Evolutionary conservation across 345 rosid species (phyloP).

Genomic region (Trapa bicornis): DNA sequence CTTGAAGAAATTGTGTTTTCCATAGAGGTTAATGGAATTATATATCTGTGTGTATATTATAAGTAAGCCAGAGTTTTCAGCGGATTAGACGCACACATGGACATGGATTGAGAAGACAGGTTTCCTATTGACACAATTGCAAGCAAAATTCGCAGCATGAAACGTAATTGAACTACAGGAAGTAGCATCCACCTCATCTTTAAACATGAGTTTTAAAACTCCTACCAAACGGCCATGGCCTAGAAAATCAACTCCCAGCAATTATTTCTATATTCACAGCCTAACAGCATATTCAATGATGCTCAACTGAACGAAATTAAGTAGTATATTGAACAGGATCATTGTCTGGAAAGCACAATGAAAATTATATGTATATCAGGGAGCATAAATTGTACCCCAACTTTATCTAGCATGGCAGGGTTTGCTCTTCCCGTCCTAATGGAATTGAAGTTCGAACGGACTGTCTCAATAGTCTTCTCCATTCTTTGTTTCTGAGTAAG

Average conservation of each 20-base stretch:
- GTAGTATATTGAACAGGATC: background rate
- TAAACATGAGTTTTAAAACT: no score
- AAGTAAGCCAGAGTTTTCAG: background rate
- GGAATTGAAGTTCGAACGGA: constrained; percentile 65
- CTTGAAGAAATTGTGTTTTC: background rate
- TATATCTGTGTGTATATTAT: no score
- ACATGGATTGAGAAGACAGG: background rate
- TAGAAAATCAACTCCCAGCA: no score
- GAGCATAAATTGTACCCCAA: constrained; percentile 38
- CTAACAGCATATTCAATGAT: background rate
- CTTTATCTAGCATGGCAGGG: constrained; percentile 75
- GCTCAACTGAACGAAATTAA: background rate
- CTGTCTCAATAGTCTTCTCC: constrained; percentile 82
- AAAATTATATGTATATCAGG: background rate
- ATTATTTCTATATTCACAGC: background rate
- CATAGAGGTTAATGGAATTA: no score
- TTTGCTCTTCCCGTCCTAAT: constrained; percentile 82
- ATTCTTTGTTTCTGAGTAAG: constrained; percentile 56
- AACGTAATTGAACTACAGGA: no score
- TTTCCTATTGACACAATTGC: background rate
- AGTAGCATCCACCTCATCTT: no score
- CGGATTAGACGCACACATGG: background rate
- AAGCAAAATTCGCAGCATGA: no score
- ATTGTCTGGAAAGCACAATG: background rate
- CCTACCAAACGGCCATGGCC: no score